Percentiles rank a stretch among this genome's conserved stretches.
Evolutionary conservation across 768 basidiomycete species (phyloP).

Genomic region (Obba rivulosa): DNA sequence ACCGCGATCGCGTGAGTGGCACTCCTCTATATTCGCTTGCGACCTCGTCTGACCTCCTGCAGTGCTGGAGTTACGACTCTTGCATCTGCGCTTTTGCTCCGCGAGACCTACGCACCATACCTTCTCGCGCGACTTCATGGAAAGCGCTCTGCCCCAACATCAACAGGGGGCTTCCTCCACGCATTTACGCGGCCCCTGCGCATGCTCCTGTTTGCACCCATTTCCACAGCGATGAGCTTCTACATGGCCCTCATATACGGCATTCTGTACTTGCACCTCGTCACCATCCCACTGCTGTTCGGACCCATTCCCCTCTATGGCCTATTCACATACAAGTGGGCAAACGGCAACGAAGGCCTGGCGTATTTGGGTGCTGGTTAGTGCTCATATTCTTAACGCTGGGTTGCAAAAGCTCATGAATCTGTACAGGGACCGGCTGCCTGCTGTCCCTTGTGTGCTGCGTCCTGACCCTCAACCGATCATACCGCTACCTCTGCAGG

Average conservation of each 20-base stretch:
- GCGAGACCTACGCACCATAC: conserved; percentile 4
- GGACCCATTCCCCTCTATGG: conserved; percentile 2
- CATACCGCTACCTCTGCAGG: conserved; percentile 4
- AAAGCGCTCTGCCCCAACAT: conserved; percentile 1
- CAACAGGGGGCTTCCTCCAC: neutral
- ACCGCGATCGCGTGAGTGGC: conserved; percentile 3
- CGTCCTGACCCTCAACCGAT: conserved; percentile 2
- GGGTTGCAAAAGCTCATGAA: neutral
- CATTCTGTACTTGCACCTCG: conserved; percentile 4
- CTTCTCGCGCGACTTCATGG: conserved; percentile 3
- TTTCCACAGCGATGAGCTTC: conserved; percentile 3
- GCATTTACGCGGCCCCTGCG: conserved; percentile 3
- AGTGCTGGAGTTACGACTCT: conserved; percentile 1
- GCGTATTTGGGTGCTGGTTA: conserved; percentile 5
- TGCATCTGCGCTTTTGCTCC: conserved; percentile 3
- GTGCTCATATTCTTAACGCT: neutral
- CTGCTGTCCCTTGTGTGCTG: neutral
- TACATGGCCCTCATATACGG: conserved; percentile 7
- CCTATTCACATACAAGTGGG: conserved; percentile 6
- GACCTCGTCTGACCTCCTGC: neutral
- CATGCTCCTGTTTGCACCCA: conserved; percentile 4
- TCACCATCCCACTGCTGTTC: conserved; percentile 6
- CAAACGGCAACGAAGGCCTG: conserved; percentile 3
- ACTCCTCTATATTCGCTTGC: neutral
- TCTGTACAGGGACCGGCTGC: conserved; percentile 1